Percentiles rank a stretch among this genome's conserved stretches.
phyloP scores from a whole-genome alignment of 495 filamentous ascomycete genomes.

The Penicillium cinerascens region DNA sequence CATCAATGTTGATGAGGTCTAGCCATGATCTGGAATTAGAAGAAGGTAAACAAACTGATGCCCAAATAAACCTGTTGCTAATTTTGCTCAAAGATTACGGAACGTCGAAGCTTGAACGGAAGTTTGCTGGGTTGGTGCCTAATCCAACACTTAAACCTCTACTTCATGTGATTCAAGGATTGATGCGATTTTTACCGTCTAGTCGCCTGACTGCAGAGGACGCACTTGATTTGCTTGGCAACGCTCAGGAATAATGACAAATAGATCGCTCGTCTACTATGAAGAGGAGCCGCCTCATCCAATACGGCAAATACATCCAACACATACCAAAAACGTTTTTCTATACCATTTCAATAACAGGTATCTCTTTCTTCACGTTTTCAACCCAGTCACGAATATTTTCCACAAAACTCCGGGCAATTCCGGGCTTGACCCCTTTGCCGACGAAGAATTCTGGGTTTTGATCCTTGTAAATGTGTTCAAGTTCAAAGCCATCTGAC shows the following conservation, averaged over 20 bases:
- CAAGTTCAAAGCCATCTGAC: constrained; percentile 21
- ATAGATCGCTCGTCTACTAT: neutral
- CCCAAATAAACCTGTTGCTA: constrained; percentile 7
- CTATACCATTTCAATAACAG: neutral
- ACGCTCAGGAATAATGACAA: neutral
- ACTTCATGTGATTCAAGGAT: constrained; percentile 9
- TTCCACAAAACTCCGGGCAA: constrained; percentile 19
- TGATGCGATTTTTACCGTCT: constrained; percentile 14
- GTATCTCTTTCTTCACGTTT: constrained; percentile 2
- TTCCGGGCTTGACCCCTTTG: constrained; percentile 14
- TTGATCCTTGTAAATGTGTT: constrained; percentile 24
- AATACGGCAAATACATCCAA: neutral
- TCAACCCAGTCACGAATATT: constrained; percentile 25
- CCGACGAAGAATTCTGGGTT: constrained; percentile 21
- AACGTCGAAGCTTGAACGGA: constrained; percentile 12
- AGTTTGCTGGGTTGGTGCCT: constrained; percentile 6
- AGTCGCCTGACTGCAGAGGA: constrained; percentile 14
- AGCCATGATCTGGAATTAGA: constrained; percentile 8
- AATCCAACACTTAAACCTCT: constrained; percentile 10
- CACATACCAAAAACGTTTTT: neutral
- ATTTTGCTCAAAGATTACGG: constrained; percentile 4
- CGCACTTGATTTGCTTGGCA: constrained; percentile 5
- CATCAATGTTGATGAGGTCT: constrained; percentile 8
- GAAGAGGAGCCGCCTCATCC: neutral
- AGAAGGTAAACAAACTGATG: constrained; percentile 9